Base-by-base conservation (phyloP, 2,329 filamentous ascomycete genomes). In the Apiospora malaysiana region DNA sequence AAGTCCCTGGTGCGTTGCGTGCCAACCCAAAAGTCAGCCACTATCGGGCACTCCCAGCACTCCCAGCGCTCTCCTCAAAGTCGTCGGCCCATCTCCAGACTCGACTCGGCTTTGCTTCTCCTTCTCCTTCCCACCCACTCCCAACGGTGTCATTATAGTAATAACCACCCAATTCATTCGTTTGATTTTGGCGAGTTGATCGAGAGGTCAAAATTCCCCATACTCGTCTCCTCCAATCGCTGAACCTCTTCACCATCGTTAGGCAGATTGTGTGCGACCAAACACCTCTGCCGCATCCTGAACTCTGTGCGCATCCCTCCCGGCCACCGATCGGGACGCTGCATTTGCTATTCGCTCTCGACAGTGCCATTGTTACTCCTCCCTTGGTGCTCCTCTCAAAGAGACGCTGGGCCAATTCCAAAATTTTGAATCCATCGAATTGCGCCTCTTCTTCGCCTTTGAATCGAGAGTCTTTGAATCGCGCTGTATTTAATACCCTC, bases 241-340 rank as follows among this genome's bases (percentile, higher is more conserved):
- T 10, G 40, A 63, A 40, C 32, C n/a, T 23, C 56, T 10, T 63
- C 56, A 63, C 56, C 27, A 63, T 63, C 56, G 56, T 63, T 63
- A 63, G 56, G 7, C 56, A n/a, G 56, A 18, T 63, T 32, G 32
- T 32, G 32, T 23, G 37, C 27, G 40, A n/a, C 18, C 56, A 21
- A 63, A 40, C 32, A 40, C 32, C 56, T 27, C 21, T 63, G 56
- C 21, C 56, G 32, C 56, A 40, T 21, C 56, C 56, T 63, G 56
- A 63, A 63, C 56, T 37, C 16, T 59, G 4, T 59, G 51, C 51
- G 51, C 51, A 59, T 37, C 18, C 51, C 51, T 47, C 27, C 25
- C 27, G 21, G 51, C 27, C 27, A 63, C 56, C n/a, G 56, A 63
- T 23, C 56, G 56, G 56, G 32, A 63, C 56, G 6, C 32, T 63